phyloP scores from a whole-genome alignment of 75 land plant genomes.

The Pinus albicaulis region DNA sequence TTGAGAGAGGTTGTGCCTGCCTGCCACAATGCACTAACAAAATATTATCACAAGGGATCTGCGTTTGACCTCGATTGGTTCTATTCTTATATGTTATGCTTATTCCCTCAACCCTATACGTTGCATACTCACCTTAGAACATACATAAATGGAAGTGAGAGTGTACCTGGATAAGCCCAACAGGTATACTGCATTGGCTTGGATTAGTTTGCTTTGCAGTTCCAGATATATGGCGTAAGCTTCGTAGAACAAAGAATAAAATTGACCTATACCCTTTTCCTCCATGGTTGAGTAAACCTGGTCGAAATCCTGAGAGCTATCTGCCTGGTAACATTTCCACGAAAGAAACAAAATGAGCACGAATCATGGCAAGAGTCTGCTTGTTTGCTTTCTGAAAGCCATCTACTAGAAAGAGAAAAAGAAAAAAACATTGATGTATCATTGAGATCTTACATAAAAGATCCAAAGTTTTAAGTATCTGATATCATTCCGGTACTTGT shows the following conservation, averaged over 20 bases:
- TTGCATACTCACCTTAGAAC: conserved; percentile 3
- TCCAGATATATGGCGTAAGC: conserved; percentile 64
- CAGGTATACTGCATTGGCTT: conserved; percentile 57
- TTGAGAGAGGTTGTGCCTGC: conserved; percentile 68
- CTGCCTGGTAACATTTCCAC: conserved; percentile 43
- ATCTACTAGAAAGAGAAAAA: neutral
- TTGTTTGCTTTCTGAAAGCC: neutral
- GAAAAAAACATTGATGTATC: no score
- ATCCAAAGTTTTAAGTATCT: conserved; percentile 79
- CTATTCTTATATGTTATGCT: neutral
- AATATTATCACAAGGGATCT: neutral
- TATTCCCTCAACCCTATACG: neutral
- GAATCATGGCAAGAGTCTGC: neutral
- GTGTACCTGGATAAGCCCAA: conserved; percentile 72
- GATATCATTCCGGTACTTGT: conserved; percentile 50
- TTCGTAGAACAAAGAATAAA: conserved; percentile 60
- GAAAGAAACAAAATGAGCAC: neutral
- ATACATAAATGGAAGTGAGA: neutral
- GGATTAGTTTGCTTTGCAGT: conserved; percentile 38
- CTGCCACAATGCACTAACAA: conserved; percentile 21
- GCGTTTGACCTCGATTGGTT: neutral
- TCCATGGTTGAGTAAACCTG: conserved; percentile 51
- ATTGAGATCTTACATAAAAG: conserved; percentile 49
- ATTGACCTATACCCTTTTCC: conserved; percentile 44
- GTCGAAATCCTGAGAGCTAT: conserved; percentile 46